Base-by-base conservation (phyloP, 1,284 basidiomycete genomes). In the Rhizopogon hawkerae region DNA sequence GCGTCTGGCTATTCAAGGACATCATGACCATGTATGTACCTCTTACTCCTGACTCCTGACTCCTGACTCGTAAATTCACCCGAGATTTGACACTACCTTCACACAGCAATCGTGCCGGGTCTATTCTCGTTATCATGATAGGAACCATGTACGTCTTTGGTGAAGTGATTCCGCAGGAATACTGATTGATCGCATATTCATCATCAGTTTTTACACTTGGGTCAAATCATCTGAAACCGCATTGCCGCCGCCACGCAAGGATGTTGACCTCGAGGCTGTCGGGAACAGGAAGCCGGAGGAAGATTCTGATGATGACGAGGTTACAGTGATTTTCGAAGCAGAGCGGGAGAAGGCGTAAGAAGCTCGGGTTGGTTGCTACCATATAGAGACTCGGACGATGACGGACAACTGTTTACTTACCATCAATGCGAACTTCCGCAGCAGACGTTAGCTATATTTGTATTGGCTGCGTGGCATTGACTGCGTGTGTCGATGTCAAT, bases 1-100 rank as follows among this genome's bases (percentile, higher is more conserved):
- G 83, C 11, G 80, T 85, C 31, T 77, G 73, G 73, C 65, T 85
- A 13, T 86, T 87, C 64, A 65, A 68, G 10, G 85, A 88, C 59
- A 57, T 81, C 48, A 70, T 88, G 43, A 85, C 78, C 8, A 69
- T 73, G 84, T 86, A 64, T 55, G 79, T 71, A 35, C 45, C 29
- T 26, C 23, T 23, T 23, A 35, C 13, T 33, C 46, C 29, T 35
- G 41, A 46, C 41, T 24, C 21, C 29, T 35, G 41, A 46, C 41
- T 24, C 21, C 31, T 43, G 16, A 24, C 38, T 29, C 5, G 5
- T 14, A 48, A 37, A n/a, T 46, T 10, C 31, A 39, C 37, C 29
- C 29, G 29, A 21, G 35, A 41, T 36, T 31, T 49, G 44, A 50
- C 35, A 33, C 31, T 54, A 43, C 35, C 46, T 41, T 36, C 36